Evolutionary conservation across 768 basidiomycete species (phyloP).

Genomic region (Boletus sp.): DNA sequence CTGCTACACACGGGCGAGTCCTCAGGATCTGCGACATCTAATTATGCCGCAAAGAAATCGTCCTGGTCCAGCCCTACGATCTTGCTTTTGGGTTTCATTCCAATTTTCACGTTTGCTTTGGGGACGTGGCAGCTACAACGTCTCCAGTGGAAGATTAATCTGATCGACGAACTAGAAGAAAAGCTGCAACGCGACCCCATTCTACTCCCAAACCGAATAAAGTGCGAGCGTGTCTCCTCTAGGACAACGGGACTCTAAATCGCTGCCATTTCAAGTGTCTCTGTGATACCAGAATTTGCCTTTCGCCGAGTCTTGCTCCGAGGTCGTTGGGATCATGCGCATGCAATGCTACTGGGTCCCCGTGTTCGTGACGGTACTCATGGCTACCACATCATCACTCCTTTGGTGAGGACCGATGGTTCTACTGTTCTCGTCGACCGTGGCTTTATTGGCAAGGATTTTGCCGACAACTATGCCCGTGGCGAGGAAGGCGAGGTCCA

Average conservation of each 20-base stretch:
- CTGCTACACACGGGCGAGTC: constrained; percentile 17
- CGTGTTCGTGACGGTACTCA: constrained; percentile 85
- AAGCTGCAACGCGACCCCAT: constrained; percentile 82
- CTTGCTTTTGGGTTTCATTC: constrained; percentile 78
- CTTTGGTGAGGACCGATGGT: constrained; percentile 74
- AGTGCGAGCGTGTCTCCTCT: constrained; percentile 52
- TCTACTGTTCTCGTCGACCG: constrained; percentile 89
- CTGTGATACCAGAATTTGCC: constrained; percentile 82
- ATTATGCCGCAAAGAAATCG: constrained; percentile 58
- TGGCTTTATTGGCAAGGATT: constrained; percentile 76
- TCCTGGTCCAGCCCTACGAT: constrained; percentile 69
- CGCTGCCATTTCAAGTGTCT: constrained; percentile 43
- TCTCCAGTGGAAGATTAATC: constrained; percentile 89
- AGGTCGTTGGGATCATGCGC: constrained; percentile 78
- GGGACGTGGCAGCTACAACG: constrained; percentile 94
- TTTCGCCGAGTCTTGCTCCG: constrained; percentile 80
- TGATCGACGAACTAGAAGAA: constrained; percentile 92
- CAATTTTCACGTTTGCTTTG: constrained; percentile 84
- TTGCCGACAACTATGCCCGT: constrained; percentile 38
- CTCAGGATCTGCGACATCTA: constrained; percentile 32
- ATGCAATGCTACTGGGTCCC: constrained; percentile 80
- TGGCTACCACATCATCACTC: constrained; percentile 87
- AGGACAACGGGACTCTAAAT: constrained; percentile 19
- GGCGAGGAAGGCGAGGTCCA: constrained; percentile 59
- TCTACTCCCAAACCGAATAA: constrained; percentile 76